Conservation (phyloP, 768 basidiomycete species). For the Calocybe gangraenosa region DNA sequence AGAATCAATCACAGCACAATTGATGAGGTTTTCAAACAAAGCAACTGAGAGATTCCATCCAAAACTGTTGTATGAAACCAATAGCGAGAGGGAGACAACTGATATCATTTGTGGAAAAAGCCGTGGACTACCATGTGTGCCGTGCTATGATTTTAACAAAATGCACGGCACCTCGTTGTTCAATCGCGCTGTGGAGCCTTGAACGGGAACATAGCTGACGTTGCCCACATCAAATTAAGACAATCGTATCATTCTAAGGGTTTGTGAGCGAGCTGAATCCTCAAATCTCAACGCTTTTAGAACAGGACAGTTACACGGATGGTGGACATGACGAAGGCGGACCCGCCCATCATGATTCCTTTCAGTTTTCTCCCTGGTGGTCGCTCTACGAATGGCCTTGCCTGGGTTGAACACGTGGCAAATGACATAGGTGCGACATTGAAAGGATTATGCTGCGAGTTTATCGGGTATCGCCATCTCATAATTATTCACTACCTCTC, state of each 20-base stretch:
- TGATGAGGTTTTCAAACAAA: too few relatives aligned
- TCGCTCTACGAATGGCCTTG: conserved; percentile 45
- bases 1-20: too few relatives aligned
- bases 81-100: too few relatives aligned
- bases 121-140: too few relatives aligned
- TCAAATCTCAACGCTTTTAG: background rate
- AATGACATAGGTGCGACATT: conserved; percentile 36
- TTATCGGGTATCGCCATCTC: background rate
- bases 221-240: conserved; percentile 33
- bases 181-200: conserved; percentile 39
- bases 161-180: conserved; percentile 47
- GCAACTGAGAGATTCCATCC: too few relatives aligned
- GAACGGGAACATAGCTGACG: conserved; percentile 35
- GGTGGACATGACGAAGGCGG: conserved; percentile 47
- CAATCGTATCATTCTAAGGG: conserved; percentile 52
- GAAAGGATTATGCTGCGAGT: conserved; percentile 50
- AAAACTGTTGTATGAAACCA: too few relatives aligned
- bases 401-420: conserved; percentile 49
- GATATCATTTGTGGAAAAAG: too few relatives aligned
- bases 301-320: conserved; percentile 46
- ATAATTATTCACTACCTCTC: background rate
- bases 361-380: conserved; percentile 43
- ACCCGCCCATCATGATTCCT: conserved; percentile 38
- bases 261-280: conserved; percentile 19
- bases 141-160: too few relatives aligned